Base-by-base conservation (phyloP, 352 stramenopile species). In the Phytophthora nicotianae region DNA sequence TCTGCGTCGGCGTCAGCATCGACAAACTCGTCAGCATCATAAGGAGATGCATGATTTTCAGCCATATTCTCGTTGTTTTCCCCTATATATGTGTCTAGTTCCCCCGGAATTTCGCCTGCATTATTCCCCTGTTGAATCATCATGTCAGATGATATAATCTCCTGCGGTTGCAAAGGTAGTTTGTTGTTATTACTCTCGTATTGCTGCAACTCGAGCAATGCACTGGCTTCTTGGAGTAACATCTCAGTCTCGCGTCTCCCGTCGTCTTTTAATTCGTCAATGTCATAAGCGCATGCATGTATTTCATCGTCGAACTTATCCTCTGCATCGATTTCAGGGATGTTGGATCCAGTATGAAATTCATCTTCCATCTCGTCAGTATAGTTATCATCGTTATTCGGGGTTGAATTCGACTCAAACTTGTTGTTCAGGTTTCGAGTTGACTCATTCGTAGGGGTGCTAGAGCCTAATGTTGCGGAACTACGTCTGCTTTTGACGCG, bases 151-250 rank as follows among this genome's bases (percentile, higher is more conserved):
- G 23, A n/a, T 8, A 13, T 9, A 24, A 23, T 2, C 7, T 2
- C 8, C 51, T 52, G 48, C 4, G 49, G 8, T 2, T 32, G n/a
- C 11, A 49, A 14, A 27, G 2, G 5, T 50, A 16, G 9, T 27
- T 19, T 4, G 33, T 33, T 11, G 26, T 13, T 19, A 1, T 71
- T 11, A n/a, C 13, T 50, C 5, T 41, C 42, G 7, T 58, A 21
- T 37, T 50, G 59, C 19, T 76, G 63, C 19, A 58, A 55, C 33
- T 65, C 41, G 33, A 88, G 67, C 9, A 88, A 32, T 24, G 48
- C 35, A 2, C 75, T 64, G 8, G 68, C 67, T 71, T 89, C 77
- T 3, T 70, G 54, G 5, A 86, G 66, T 46, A 87, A 54, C 5
- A 46, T 49, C 8, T 77, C 67, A 0, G 74, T 87, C 42, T 84